Base-by-base conservation (phyloP, 345 rosid genomes). In the Moricandia moricandioides region DNA sequence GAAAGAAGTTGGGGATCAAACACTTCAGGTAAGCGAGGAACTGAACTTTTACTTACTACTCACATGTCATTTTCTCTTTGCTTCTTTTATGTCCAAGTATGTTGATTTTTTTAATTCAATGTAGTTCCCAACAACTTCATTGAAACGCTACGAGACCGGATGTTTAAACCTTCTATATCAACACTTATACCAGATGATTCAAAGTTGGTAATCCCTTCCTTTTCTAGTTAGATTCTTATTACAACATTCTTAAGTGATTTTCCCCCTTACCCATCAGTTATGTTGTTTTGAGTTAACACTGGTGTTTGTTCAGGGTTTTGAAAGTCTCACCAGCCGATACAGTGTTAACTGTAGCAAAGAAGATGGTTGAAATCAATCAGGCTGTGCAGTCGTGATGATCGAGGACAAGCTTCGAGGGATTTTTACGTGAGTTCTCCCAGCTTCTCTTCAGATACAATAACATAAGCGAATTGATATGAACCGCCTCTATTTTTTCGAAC, bases 1-100 rank as follows among this genome's bases (percentile, higher is more conserved):
- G 99, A 96, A 72, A 96, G 87, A 67, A 86, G 86, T 63, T 96
- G 98, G 97, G 93, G 97, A 62, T 71, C 98, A 59, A 84, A 93
- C 27, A 52, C 88, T 8, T 79, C 97, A 78, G 98, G 99, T 96
- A 10, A 1, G 91, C 80, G 31, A 78, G 69, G 16, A 65, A 39
- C 57, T 16, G 14, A 8, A 45, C 56, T 30, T 56, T 29, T 59
- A 7, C 45, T 29, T 59, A 7, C 45, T 47, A 29, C 34, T 40
- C 0, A 4, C 58, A 30, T 35, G 24, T 62, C 49, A 8, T 16
- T 60, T 33, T 18, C 55, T 7, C 0, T 3, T 35, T 35, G 45
- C 11, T 2, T 37, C 51, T 65, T 61, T 0, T 35, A 37, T 73
- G 30, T 49, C 39, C 12, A 21, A 27, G 29, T 27, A 77, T 59